Conservation (phyloP, 1,284 basidiomycete genomes). For the Cryptococcus maquisensis region DNA sequence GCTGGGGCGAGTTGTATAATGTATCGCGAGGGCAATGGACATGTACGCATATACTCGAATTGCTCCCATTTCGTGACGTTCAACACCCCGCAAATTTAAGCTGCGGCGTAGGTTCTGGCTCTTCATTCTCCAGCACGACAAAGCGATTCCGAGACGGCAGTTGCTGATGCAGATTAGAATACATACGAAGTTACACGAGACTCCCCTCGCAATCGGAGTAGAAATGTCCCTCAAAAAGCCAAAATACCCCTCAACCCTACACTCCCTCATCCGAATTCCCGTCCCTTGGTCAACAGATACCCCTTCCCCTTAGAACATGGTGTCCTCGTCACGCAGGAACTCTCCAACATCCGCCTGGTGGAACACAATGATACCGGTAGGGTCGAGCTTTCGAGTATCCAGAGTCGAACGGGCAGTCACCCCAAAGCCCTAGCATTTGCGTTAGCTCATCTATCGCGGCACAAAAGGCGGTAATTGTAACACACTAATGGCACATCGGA, state of each 20-base stretch:
- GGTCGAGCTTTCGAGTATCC: conserved; percentile 95
- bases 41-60: too few species aligned
- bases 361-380: conserved; percentile 97
- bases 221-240: too few species aligned
- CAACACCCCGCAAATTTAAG: too few species aligned
- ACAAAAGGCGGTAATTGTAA: conserved; percentile 7
- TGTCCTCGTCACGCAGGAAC: conserved; percentile 86
- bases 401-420: conserved; percentile 94
- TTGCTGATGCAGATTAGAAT: too few species aligned
- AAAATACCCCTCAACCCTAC: neutral
- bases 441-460: conserved; percentile 4
- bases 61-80: too few species aligned
- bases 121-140: too few species aligned
- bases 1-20: too few species aligned
- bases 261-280: too few species aligned
- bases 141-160: too few species aligned
- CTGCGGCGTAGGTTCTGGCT: too few species aligned
- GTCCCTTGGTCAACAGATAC: too few species aligned
- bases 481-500: conserved; percentile 81
- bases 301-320: conserved; percentile 42
- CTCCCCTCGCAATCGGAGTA: neutral
- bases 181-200: neutral
- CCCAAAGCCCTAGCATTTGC: conserved; percentile 76
- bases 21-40: too few species aligned
- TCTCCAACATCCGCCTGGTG: conserved; percentile 99